Base-by-base conservation (phyloP, 306 rosid species). In the Canavalia gladiata region DNA sequence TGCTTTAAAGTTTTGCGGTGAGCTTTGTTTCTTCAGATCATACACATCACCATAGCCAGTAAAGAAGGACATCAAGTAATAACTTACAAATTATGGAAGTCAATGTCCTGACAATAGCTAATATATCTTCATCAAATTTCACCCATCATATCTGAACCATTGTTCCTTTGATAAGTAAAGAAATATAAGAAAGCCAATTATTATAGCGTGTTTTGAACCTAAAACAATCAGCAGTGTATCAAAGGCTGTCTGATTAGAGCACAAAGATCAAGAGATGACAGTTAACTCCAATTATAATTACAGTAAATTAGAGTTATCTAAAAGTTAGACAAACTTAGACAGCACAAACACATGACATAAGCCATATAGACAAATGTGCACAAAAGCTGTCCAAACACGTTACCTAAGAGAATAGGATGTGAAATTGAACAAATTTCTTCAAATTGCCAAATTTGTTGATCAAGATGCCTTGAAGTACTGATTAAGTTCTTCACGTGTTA, bases 381-480 rank as follows among this genome's bases (percentile, higher is more conserved):
- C 10, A 54, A 56, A 60, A 62, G 64, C 68, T 60, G 60, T 55
- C 52, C 37, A 65, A 74, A 69, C 43, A 55, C 34, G 42, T 47
- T 68, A 33, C 62, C 59, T 58, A 25, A 62, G 41, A 81, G 50
- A 72, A 57, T 69, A 68, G 67, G 64, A 63, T 74, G 67, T 50
- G 49, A 43, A 74, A 56, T n/a, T 66, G 18, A 50, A 76, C 70
- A 80, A 13, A 35, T 45, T 54, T 76, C 50, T 64, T 54, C 42
- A 54, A 54, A 71, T 5, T 13, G 35, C 35, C 83, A 56, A 77
- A 62, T 42, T 74, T 52, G 52, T 69, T 33, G 64, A 75, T 62
- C 41, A 69, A 74, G 58, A 35, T 78, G 49, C 3, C 55, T 66
- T 34, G 43, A 63, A 81, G 43, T 82, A 57, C 51, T 52, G 78